Conservation (phyloP, 2,329 filamentous ascomycete species). For the Didymella sp. region DNA sequence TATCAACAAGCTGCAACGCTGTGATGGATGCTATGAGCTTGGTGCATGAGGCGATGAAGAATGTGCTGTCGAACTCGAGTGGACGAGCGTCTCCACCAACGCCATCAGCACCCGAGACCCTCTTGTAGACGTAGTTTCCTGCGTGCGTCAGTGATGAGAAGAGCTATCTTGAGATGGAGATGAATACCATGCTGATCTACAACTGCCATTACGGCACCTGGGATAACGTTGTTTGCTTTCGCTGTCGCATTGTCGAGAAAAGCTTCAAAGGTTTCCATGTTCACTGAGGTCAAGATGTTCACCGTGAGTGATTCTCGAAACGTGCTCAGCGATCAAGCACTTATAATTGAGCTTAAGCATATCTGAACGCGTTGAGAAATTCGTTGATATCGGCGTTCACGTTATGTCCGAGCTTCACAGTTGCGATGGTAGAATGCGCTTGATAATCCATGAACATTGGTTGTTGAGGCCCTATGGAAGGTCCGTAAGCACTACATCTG, state of each 20-base stretch:
- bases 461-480: not conserved
- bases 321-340: not conserved
- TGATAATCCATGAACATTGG: not conserved
- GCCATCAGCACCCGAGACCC: constrained; percentile 29
- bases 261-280: constrained; percentile 32
- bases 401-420: not conserved
- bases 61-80: constrained; percentile 59
- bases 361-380: not conserved
- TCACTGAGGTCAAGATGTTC: too few relatives aligned
- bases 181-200: constrained; percentile 13
- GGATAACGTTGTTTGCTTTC: constrained; percentile 27
- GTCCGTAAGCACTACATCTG: not conserved
- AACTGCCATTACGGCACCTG: constrained; percentile 30
- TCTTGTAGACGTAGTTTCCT: constrained; percentile 6
- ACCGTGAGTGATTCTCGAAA: not conserved
- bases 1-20: constrained; percentile 40
- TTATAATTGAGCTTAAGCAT: not conserved
- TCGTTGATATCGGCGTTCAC: not conserved
- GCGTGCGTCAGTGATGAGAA: not conserved
- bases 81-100: constrained; percentile 50
- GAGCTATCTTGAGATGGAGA: not conserved
- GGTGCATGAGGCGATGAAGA: constrained; percentile 52
- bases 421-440: not conserved
- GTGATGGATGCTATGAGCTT: constrained; percentile 44
- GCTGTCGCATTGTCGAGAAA: constrained; percentile 31